Evolutionary conservation across 805 yeast species (phyloP).

Genomic region (Candida dendrica): DNA sequence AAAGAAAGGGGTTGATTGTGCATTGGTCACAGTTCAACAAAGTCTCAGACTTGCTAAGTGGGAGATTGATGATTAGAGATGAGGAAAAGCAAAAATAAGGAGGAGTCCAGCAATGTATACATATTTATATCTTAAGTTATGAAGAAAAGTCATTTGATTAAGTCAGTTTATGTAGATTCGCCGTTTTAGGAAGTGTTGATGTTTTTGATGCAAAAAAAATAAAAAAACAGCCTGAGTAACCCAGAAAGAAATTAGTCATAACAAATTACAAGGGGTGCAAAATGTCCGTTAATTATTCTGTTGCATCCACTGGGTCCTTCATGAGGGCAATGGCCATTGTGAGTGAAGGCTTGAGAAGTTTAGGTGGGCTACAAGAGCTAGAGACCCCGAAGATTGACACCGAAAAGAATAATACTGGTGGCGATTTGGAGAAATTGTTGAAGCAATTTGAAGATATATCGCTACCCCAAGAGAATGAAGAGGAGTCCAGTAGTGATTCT

Average conservation of each 20-base stretch:
- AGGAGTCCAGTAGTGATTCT: conserved; percentile 11
- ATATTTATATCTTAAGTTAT: no score
- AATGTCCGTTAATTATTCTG: conserved; percentile 46
- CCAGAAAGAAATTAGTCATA: no score
- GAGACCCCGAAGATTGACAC: conserved; percentile 33
- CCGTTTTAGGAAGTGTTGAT: neutral
- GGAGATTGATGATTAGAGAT: conserved; percentile 46
- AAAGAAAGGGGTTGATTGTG: conserved; percentile 59
- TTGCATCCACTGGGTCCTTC: conserved; percentile 63
- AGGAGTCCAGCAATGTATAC: no score
- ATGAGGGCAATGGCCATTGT: conserved; percentile 74
- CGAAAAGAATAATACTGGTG: conserved; percentile 29
- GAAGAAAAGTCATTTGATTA: no score
- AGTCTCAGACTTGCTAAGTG: conserved; percentile 66
- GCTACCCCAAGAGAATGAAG: conserved; percentile 14
- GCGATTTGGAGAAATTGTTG: conserved; percentile 28
- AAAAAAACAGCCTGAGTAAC: no score
- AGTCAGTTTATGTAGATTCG: neutral
- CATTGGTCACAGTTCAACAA: conserved; percentile 63
- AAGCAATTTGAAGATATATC: conserved; percentile 26
- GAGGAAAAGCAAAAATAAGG: no score
- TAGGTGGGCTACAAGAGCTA: conserved; percentile 18
- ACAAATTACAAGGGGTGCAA: neutral
- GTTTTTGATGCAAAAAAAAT: neutral
- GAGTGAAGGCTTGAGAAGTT: conserved; percentile 37